Percentiles rank a stretch among this genome's conserved stretches.
Evolutionary conservation across 495 filamentous ascomycete species (phyloP).

Genomic region (Neurospora intermedia): DNA sequence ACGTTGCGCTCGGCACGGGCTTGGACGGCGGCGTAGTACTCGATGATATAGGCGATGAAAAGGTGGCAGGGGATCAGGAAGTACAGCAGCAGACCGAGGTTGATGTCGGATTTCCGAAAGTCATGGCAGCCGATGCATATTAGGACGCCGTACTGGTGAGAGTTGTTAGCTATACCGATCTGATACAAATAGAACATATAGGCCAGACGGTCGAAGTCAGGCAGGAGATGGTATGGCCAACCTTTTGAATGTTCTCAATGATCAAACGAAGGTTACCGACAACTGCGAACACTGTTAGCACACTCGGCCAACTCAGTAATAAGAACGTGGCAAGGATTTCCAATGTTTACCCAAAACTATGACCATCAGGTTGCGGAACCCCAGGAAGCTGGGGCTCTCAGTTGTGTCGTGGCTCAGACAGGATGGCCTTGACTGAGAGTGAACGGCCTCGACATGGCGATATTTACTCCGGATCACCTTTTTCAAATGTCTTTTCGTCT

Average conservation of each 20-base stretch:
- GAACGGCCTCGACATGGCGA: conserved; percentile 78
- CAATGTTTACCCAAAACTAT: conserved; percentile 63
- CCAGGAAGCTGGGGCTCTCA: conserved; percentile 69
- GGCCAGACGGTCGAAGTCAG: neutral
- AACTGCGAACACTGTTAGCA: conserved; percentile 36
- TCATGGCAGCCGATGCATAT: conserved; percentile 89
- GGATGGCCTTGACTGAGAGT: conserved; percentile 59
- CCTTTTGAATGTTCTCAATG: conserved; percentile 96
- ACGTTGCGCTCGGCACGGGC: conserved; percentile 55
- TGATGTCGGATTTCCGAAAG: conserved; percentile 67
- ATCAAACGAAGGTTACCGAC: conserved; percentile 88
- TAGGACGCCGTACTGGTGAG: conserved; percentile 73
- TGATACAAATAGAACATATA: neutral
- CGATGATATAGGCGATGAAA: conserved; percentile 79
- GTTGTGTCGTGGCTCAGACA: conserved; percentile 76
- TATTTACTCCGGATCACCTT: conserved; percentile 47
- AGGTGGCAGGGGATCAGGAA: conserved; percentile 81
- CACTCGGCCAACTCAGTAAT: neutral
- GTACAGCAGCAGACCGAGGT: conserved; percentile 66
- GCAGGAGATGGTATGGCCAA: conserved; percentile 20
- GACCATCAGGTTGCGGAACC: conserved; percentile 94
- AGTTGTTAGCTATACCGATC: conserved; percentile 1
- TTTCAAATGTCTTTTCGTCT: conserved; percentile 7
- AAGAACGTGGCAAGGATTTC: neutral
- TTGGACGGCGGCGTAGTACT: conserved; percentile 64